A percentile compares a stretch with the other conserved stretches of the same genome.
phyloP scores from a whole-genome alignment of 495 filamentous ascomycete genomes.

The Zalerion maritima region DNA sequence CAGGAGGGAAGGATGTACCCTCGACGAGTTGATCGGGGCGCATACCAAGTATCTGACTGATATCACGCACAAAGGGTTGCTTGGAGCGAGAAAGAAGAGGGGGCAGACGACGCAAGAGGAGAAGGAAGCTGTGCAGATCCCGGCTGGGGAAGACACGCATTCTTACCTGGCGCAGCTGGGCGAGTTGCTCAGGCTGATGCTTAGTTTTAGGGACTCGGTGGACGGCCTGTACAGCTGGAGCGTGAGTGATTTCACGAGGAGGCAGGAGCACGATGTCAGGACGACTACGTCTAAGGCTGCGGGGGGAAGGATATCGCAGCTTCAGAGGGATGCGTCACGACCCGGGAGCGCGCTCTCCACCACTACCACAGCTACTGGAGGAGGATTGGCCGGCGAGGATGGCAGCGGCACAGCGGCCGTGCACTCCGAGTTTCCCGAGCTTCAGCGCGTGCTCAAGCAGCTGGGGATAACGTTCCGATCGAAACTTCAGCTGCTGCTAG shows the following conservation, averaged over 20 bases:
- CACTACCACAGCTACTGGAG: constrained; percentile 6
- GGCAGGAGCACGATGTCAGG: constrained; percentile 68
- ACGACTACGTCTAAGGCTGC: constrained; percentile 41
- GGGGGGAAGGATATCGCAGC: no score
- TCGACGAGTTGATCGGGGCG: constrained; percentile 88
- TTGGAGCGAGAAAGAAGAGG: constrained; percentile 46
- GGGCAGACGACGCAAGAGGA: constrained; percentile 12
- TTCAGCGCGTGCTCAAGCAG: constrained; percentile 54
- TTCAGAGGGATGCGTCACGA: constrained; percentile 10
- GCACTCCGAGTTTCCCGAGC: constrained; percentile 49
- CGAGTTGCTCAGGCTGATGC: constrained; percentile 86
- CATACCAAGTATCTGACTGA: constrained; percentile 81
- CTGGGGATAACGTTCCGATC: constrained; percentile 61
- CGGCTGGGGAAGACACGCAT: constrained; percentile 44
- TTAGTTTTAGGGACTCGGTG: constrained; percentile 82
- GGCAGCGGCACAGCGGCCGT: no score
- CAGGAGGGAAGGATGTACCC: constrained; percentile 65
- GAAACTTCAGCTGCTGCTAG: constrained; percentile 64
- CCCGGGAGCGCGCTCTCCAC: constrained; percentile 8
- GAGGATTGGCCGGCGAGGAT: constrained; percentile 34
- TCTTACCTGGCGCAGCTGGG: constrained; percentile 84
- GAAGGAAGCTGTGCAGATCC: constrained; percentile 15
- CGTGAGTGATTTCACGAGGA: constrained; percentile 80
- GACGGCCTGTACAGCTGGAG: constrained; percentile 90
- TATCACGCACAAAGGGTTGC: constrained; percentile 91